Evolutionary conservation across 805 yeast species (phyloP), one percentile per base, ranked within the genome.

Genomic region (Henningerozyma blattae): DNA sequence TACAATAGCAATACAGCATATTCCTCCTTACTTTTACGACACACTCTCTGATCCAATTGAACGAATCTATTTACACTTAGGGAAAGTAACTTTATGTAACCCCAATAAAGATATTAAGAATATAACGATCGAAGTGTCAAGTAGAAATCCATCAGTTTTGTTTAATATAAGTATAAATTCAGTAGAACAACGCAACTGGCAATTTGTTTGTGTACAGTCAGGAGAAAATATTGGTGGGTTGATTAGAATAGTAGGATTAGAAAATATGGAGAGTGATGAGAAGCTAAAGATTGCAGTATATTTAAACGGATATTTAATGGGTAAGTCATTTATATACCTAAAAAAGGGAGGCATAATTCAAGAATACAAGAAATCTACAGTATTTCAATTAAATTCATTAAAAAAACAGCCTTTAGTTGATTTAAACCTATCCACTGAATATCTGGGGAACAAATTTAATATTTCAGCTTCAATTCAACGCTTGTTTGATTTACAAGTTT

Each of bases 161-260:
- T 79, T 83, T 50, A 68, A 75, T n/a, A 75, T 75, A 48, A 84
- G 81, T 10, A 68, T 82, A 0, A 77, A 77, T 54, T 83, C 75
- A 47, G 50, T 54, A 13, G 66, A 65, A 8, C 54, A 58, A 27
- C 52, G 61, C 18, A 41, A 54, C 6, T 84, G 93, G 93, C 73
- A 71, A 35, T 81, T 85, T 46, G 68, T 81, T 8, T 75, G 89
- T 2, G 83, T 80, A 10, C 64, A 67, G 43, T 74, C 84, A 1
- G 77, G 71, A 27, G 95, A 85, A 56, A 62, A 65, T 12, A 62
- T 84, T 36, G 81, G 87, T 24, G 94, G 84, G 52, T 63, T 70
- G 24, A 68, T 85, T 30, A 73, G 73, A 47, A 62, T 83, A 13
- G 64, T 70, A 40, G 82, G 82, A 27, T 57, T 82, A 16, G 66